Base-by-base conservation (phyloP, 352 stramenopile genomes). In the Globisporangium perplexum region DNA sequence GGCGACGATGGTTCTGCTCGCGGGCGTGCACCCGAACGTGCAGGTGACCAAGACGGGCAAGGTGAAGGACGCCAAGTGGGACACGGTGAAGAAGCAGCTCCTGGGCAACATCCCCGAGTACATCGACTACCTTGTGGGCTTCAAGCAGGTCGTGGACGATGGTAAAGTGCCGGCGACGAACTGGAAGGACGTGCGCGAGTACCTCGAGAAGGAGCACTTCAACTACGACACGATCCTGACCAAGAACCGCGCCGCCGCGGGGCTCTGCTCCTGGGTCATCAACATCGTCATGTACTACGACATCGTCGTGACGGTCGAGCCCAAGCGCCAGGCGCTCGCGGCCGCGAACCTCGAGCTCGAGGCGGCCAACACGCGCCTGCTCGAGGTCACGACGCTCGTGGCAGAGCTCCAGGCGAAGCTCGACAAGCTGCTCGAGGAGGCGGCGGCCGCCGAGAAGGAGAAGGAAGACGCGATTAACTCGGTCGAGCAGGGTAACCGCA, bases 221-320 rank as follows among this genome's bases (percentile, higher is more conserved):
- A 96, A 97, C 53, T 86, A 94, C 47, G 93, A 98, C 28, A 93
- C 90, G 4, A 98, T 98, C 55, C 60, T 93, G 42, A 93, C 84
- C 4, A 98, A 98, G 68, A 98, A 98, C 76, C 95, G 91, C 46
- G 93, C 93, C 10, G 95, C 95, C 17, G 95, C 90, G 0, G 92
- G 90, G 38, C 65, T 98, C 41, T 98, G 90, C 59, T 93, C 83
- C 3, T 98, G 96, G 77, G 94, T 98, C 38, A 71, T 98, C 60
- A 98, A 98, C 60, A 98, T 98, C 41, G 91, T 98, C 42, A 95
- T 91, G 71, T 98, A 98, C 76, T 97, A 98, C 72, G 93, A 98
- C 66, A 98, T 98, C 42, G 74, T 98, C 1, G 71, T 97, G 41
- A 97, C 91, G 0, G 90, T 98, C 20, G 93, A 98, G 70, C 95